Base-by-base conservation (phyloP, 2,329 filamentous ascomycete species). In the Claviceps sp. region DNA sequence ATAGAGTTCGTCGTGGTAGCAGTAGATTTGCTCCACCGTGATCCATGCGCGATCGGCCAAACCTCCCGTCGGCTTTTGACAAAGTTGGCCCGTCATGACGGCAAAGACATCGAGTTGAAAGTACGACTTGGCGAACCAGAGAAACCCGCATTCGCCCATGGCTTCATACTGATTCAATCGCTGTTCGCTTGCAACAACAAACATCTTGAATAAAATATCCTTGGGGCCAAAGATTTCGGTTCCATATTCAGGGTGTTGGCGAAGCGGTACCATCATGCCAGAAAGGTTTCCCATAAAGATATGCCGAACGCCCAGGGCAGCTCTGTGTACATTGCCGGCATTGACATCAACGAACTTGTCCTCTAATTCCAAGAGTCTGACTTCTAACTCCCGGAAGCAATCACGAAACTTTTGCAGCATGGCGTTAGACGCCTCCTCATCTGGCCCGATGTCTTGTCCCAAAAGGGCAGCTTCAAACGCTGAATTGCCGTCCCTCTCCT, bases 101-200 rank as follows among this genome's bases (percentile, higher is more conserved):
- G 74, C 66, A 55, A 81, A 76, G 24, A 80, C 65, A 52, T 79
- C 78, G 47, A 75, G 63, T 58, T 80, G 77, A 61, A 81, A 79
- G 58, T 79, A 73, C 24, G 68, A 64, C 54, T 72, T 71, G 60
- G 73, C 67, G 56, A 75, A 79, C 78, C 78, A 82, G 11, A 75
- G 58, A 59, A 79, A 81, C 1, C 74, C 73, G 0, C 66, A 68
- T 24, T 70, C 65, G 18, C 65, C 63, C 56, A 73, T 65, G 2
- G 67, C 60, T 26, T 68, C 61, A 56, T 76, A 76, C 13, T 73
- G 64, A 8, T 65, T 64, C 9, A 72, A 61, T 51, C 72, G 72
- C 55, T 76, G 70, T 57, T 78, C 74, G 18, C 72, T 67, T 30
- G 71, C 66, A 43, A 70, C 67, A 22, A 81, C 58, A 1, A 77